Conservation (phyloP, 2,329 filamentous ascomycete genomes). For the Aspergillus sojae region DNA sequence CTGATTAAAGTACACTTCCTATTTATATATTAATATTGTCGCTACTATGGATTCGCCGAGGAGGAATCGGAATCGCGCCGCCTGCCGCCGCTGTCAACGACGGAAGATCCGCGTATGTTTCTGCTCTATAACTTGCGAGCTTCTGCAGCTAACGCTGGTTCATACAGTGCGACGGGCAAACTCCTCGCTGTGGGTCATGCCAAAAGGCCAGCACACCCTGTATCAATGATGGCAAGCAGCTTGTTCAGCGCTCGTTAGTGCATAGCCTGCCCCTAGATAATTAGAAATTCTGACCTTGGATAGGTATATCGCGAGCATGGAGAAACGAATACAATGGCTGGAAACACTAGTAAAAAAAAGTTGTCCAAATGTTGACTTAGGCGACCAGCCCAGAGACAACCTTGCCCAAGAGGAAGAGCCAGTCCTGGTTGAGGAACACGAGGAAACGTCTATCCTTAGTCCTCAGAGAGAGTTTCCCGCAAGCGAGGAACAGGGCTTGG, state of each 20-base stretch:
- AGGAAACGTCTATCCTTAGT: not conserved
- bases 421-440: not conserved
- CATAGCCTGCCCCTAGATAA: not conserved
- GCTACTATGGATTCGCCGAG: slow-evolving; percentile 30
- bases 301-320: slow-evolving; percentile 43
- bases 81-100: slow-evolving; percentile 47
- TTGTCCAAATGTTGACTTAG: slow-evolving; percentile 49
- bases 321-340: slow-evolving; percentile 50
- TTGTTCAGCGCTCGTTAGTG: slow-evolving; percentile 47
- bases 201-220: slow-evolving; percentile 47
- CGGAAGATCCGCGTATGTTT: slow-evolving; percentile 52
- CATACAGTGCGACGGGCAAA: slow-evolving; percentile 48
- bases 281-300: too few relatives aligned
- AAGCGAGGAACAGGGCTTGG: not conserved
- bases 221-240: slow-evolving; percentile 49
- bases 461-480: not conserved
- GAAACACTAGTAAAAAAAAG: slow-evolving; percentile 48
- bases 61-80: slow-evolving; percentile 35
- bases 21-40: not conserved
- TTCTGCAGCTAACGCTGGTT: slow-evolving; percentile 4
- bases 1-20: not conserved
- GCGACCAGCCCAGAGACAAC: slow-evolving; percentile 21
- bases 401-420: not conserved
- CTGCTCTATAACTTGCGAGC: not conserved
- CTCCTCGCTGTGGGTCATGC: slow-evolving; percentile 49